A percentile compares a stretch with the other conserved stretches of the same genome.
Evolutionary conservation across 2,329 filamentous ascomycete species (phyloP).

Genomic region (Penicillium sp.): DNA sequence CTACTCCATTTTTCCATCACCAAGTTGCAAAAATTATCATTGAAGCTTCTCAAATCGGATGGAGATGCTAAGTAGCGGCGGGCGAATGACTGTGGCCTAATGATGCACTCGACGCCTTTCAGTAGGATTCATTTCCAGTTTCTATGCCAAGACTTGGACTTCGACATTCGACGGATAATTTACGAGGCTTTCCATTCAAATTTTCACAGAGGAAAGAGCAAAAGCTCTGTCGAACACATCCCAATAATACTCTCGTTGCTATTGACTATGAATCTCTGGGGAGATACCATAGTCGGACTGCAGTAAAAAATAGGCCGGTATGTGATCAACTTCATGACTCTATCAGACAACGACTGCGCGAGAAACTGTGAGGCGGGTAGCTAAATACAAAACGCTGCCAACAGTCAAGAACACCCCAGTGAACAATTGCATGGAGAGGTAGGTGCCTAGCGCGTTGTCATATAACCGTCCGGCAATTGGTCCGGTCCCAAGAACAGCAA

Average conservation of each 20-base stretch:
- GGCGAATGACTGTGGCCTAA: neutral
- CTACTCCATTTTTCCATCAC: neutral
- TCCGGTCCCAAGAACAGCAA: conserved; percentile 17
- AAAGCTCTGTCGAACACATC: neutral
- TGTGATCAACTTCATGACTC: neutral
- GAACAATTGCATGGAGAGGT: conserved; percentile 19
- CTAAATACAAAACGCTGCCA: conserved; percentile 3
- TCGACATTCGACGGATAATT: neutral
- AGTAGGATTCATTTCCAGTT: neutral
- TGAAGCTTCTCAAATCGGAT: neutral
- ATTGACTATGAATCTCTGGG: neutral
- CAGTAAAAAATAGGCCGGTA: neutral
- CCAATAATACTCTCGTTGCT: neutral
- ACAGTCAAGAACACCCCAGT: conserved; percentile 14
- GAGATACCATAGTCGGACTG: neutral
- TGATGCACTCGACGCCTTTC: neutral
- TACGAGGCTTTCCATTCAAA: neutral
- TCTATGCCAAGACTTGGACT: neutral
- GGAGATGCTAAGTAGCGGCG: neutral
- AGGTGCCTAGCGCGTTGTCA: conserved; percentile 11
- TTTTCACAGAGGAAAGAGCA: neutral
- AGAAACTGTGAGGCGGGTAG: neutral
- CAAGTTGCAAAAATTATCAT: neutral
- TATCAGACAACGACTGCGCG: neutral
- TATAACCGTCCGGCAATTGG: conserved; percentile 17